A percentile compares a stretch with the other conserved stretches of the same genome.
Evolutionary conservation across 768 basidiomycete genomes (phyloP).

Genomic region (Dendrothele bispora): DNA sequence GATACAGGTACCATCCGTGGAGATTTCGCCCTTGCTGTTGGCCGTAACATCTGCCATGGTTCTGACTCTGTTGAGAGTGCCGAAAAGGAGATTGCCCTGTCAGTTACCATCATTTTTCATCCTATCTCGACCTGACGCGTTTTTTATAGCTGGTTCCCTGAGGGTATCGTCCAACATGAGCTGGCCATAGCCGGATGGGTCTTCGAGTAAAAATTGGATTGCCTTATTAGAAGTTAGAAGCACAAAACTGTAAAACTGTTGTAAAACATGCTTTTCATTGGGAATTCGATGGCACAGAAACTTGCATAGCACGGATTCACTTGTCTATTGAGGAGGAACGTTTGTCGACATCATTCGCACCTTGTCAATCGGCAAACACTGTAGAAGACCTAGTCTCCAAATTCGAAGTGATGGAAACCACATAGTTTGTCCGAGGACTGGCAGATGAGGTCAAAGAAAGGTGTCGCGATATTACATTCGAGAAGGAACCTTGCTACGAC

Average conservation of each 20-base stretch:
- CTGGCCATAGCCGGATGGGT: slow-evolving; percentile 69
- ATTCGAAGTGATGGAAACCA: too few relatives aligned
- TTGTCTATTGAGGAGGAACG: too few relatives aligned
- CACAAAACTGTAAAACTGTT: too few relatives aligned
- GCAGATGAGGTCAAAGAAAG: neutral
- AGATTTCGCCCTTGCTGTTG: slow-evolving; percentile 91
- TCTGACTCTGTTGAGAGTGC: slow-evolving; percentile 87
- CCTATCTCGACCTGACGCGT: slow-evolving; percentile 6
- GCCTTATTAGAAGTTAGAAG: too few relatives aligned
- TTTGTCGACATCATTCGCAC: too few relatives aligned
- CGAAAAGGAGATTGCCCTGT: slow-evolving; percentile 95
- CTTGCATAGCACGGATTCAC: too few relatives aligned
- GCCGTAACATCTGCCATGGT: slow-evolving; percentile 93
- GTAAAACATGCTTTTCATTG: too few relatives aligned
- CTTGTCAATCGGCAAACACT: too few relatives aligned
- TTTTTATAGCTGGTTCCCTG: slow-evolving; percentile 87
- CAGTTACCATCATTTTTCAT: slow-evolving; percentile 27
- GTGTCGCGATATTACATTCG: neutral
- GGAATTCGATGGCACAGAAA: too few relatives aligned
- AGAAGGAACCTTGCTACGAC: neutral
- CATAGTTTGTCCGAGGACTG: neutral
- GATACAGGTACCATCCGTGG: slow-evolving; percentile 90
- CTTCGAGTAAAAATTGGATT: slow-evolving; percentile 61
- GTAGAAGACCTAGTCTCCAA: too few relatives aligned
- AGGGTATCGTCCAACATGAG: slow-evolving; percentile 73